Percentiles rank a stretch among this genome's conserved stretches.
These are phyloP conservation scores for Neurospora intermedia DNA, from an alignment of 495 filamentous ascomycete genomes.

Conservation along the genomic window DNA sequence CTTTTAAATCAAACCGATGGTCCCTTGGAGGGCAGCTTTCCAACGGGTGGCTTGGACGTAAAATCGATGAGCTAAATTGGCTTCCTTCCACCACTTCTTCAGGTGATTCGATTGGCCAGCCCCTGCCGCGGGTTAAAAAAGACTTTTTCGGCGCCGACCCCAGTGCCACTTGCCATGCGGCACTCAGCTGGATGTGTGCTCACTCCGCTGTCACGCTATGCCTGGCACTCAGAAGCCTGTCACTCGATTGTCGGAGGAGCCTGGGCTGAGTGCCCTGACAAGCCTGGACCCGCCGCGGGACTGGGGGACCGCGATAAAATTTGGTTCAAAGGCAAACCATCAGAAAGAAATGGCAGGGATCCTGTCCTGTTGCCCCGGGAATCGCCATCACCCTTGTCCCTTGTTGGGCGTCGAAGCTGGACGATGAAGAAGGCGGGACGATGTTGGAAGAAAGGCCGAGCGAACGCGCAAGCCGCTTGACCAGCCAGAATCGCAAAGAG, in stretches of 20 bases:
- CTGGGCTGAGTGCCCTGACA: background rate
- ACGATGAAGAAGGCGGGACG: background rate
- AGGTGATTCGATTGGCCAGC: background rate
- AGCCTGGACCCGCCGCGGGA: background rate
- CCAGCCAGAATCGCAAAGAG: background rate
- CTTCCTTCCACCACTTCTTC: background rate
- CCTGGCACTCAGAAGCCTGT: background rate
- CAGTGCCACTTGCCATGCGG: background rate
- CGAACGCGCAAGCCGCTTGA: background rate
- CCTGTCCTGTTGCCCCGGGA: background rate
- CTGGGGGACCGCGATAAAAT: background rate
- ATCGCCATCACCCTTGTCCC: background rate
- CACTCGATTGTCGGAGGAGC: background rate
- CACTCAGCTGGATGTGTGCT: background rate
- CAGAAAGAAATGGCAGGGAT: background rate
- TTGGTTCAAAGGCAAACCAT: background rate
- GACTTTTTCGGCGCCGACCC: background rate
- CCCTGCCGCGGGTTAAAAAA: background rate
- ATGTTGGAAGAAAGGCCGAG: background rate
- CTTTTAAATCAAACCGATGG: constrained; percentile 12
- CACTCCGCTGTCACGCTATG: background rate
- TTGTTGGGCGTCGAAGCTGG: background rate
- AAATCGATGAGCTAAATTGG: background rate
- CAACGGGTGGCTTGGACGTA: background rate
- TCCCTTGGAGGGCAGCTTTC: background rate